phyloP scores from a whole-genome alignment of 768 basidiomycete species.

The Boletus tomentosulus region DNA sequence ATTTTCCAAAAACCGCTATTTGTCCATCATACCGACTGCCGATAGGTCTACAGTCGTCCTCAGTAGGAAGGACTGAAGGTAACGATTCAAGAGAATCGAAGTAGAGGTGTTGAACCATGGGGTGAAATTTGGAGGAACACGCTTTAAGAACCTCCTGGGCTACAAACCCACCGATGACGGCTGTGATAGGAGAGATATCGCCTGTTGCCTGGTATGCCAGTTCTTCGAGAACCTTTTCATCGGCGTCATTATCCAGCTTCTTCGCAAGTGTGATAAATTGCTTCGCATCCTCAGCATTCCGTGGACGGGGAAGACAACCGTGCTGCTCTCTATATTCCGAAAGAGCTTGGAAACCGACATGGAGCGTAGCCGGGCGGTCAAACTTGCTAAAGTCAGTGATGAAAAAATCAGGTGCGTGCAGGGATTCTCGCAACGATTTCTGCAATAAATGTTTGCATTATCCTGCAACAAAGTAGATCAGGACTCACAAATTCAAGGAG shows the following conservation, averaged over 20 bases:
- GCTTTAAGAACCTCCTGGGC: conserved; percentile 98
- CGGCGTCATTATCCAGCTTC: conserved; percentile 66
- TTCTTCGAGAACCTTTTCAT: conserved; percentile 81
- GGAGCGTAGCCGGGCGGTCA: conserved; percentile 85
- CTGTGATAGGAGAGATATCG: conserved; percentile 84
- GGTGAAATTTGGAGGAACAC: conserved; percentile 96
- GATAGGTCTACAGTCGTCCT: conserved; percentile 76
- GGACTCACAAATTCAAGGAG: conserved; percentile 83
- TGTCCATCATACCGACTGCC: conserved; percentile 90
- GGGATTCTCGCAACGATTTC: conserved; percentile 91
- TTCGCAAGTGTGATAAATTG: conserved; percentile 72
- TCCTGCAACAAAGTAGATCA: background rate
- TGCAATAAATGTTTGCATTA: conserved; percentile 30
- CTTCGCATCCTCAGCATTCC: conserved; percentile 77
- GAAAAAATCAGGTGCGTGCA: conserved; percentile 79
- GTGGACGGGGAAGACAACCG: conserved; percentile 72
- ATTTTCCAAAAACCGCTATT: conserved; percentile 91
- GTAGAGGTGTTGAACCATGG: conserved; percentile 92
- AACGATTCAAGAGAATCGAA: conserved; percentile 97
- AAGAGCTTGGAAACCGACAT: conserved; percentile 92
- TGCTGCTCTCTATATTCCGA: conserved; percentile 67
- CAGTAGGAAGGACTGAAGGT: conserved; percentile 69
- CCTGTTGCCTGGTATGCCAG: conserved; percentile 90
- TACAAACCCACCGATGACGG: conserved; percentile 95
- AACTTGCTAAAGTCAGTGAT: conserved; percentile 98